Conservation (phyloP, 116 monocot species). For the Papilionanthe hybrid region DNA sequence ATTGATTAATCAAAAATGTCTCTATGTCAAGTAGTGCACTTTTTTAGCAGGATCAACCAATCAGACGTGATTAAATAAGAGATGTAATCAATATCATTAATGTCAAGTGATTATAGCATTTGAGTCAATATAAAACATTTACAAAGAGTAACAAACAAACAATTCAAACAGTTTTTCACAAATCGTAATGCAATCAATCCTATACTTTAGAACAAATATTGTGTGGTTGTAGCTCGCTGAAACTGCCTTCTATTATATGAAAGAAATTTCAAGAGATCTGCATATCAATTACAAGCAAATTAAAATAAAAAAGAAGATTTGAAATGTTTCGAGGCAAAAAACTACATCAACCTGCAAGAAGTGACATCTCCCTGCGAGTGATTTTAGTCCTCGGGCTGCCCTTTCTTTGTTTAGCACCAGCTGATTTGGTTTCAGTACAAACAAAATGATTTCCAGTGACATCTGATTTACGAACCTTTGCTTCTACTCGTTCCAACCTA, state of each 20-base stretch:
- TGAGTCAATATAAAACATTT: too few relatives aligned
- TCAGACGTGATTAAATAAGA: too few relatives aligned
- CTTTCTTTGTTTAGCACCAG: constrained; percentile 48
- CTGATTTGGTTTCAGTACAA: constrained; percentile 45
- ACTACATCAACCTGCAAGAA: constrained; percentile 47
- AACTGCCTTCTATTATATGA: not conserved
- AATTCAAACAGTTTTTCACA: too few relatives aligned
- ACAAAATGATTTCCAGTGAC: constrained; percentile 31
- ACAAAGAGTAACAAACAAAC: too few relatives aligned
- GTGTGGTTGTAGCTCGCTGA: too few relatives aligned
- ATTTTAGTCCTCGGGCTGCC: constrained; percentile 73
- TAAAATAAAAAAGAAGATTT: not conserved
- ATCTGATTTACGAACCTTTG: constrained; percentile 50
- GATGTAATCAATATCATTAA: too few relatives aligned
- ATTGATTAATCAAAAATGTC: too few relatives aligned
- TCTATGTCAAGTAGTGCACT: too few relatives aligned
- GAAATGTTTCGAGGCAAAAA: not conserved
- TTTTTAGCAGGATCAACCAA: too few relatives aligned
- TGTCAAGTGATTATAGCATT: too few relatives aligned
- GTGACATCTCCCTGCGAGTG: constrained; percentile 54
- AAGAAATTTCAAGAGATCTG: not conserved
- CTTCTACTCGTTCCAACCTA: constrained; percentile 70
- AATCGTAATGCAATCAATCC: too few relatives aligned
- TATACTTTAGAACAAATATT: too few relatives aligned
- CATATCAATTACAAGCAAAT: not conserved